phyloP scores from a whole-genome alignment of 2,329 filamentous ascomycete genomes.

The Cladosporium colombiae region DNA sequence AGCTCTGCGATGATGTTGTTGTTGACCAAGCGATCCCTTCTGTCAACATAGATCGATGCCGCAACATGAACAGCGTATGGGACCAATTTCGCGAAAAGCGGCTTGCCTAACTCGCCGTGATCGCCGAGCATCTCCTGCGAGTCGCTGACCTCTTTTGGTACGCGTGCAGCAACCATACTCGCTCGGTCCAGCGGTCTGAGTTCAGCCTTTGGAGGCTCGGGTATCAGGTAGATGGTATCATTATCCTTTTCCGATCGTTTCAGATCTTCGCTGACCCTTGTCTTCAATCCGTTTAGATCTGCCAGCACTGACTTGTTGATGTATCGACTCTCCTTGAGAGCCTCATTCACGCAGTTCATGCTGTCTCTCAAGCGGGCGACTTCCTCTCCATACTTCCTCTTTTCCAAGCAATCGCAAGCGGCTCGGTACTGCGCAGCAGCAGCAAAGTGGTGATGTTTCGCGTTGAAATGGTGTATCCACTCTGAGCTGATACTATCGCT shows the following conservation, averaged over 20 bases:
- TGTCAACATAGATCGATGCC: slow-evolving; percentile 91
- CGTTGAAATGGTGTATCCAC: slow-evolving; percentile 97
- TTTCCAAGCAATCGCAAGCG: slow-evolving; percentile 88
- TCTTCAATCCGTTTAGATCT: slow-evolving; percentile 82
- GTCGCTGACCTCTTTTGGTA: slow-evolving; percentile 79
- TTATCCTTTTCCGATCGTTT: slow-evolving; percentile 96
- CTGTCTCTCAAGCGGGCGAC: slow-evolving; percentile 83
- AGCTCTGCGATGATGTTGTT: slow-evolving; percentile 82
- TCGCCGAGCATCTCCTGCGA: slow-evolving; percentile 80
- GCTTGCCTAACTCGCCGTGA: slow-evolving; percentile 72
- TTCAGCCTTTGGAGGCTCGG: slow-evolving; percentile 85
- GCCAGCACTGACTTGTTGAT: slow-evolving; percentile 78
- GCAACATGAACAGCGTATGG: slow-evolving; percentile 95
- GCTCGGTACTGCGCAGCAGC: slow-evolving; percentile 92
- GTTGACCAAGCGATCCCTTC: slow-evolving; percentile 86
- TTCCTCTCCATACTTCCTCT: slow-evolving; percentile 92
- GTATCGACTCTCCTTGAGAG: slow-evolving; percentile 79
- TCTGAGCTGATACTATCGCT: slow-evolving; percentile 87
- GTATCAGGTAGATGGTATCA: slow-evolving; percentile 85
- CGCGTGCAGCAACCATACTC: slow-evolving; percentile 78
- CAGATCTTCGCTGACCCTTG: slow-evolving; percentile 78
- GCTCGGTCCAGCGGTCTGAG: slow-evolving; percentile 82
- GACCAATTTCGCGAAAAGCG: slow-evolving; percentile 86
- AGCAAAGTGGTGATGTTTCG: slow-evolving; percentile 96
- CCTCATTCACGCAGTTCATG: slow-evolving; percentile 78